Evolutionary conservation across 148 eudicot genomes (phyloP), one percentile per base, ranked within the genome.

Genomic region (Chenopodium berlandieri): DNA sequence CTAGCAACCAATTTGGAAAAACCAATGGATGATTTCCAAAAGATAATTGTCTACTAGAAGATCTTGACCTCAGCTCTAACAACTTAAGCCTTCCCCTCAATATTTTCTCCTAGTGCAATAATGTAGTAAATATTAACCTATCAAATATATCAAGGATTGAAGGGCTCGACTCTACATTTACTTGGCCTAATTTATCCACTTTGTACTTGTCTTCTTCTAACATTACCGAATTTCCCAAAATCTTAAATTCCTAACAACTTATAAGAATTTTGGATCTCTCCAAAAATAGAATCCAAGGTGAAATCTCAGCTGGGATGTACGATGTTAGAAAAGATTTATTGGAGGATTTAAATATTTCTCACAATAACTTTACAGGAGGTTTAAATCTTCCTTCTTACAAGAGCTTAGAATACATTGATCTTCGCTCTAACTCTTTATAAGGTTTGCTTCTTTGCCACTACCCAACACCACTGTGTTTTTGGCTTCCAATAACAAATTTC

Each of bases 351-450:
- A 77, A 82, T 75, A 79, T 85, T 52, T 82, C 87, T 3, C 10
- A 79, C 54, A 85, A 85, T 70, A 47, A 69, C 31, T 63, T 48
- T n/a, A 84, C 74, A 32, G 66, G 78, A 52, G 69, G 65, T 64
- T 54, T 81, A 19, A 5, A 75, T 1, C 69, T 63, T 47, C 19
- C 68, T n/a, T 62, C 79, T 14, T 75, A 75, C 4, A 44, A 44
- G 47, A 44, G 7, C 47, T 44, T 44, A 6, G 47, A 3, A 3
- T 44, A 44, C 7, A 44, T 44, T 6, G 47, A 44, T 44, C 47
- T 44, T 6, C 47, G 60, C 56, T 73, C 56, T 20, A 73, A 73
- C 76, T 73, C 56, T 20, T 17, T 73, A 5, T 58, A 73, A 19
- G 76, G 76, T 0, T n/a, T 30, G 14, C 76, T 73, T 47, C 76